Percentiles rank a stretch among this genome's conserved stretches.
Evolutionary conservation across 2,329 filamentous ascomycete genomes (phyloP).

Genomic region (Helminthosporium solani): DNA sequence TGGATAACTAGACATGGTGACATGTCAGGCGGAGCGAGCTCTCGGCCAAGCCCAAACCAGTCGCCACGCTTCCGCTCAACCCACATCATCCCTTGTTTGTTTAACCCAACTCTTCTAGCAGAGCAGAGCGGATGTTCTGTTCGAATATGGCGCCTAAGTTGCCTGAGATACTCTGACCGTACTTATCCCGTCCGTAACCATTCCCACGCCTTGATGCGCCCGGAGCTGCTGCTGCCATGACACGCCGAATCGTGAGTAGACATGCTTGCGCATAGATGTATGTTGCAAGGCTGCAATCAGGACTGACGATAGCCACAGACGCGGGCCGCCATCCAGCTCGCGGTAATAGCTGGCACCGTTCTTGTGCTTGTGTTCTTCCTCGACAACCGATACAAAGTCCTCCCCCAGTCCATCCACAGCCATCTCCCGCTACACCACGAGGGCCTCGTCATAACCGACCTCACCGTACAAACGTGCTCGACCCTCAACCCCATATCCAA

Average conservation of each 20-base stretch:
- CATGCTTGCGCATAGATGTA: no score
- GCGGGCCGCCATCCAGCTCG: constrained; percentile 72
- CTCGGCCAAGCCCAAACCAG: not conserved
- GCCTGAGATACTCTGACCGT: constrained; percentile 2
- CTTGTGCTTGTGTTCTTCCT: constrained; percentile 76
- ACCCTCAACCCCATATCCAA: constrained; percentile 70
- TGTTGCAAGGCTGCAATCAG: not conserved
- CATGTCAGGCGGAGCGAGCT: no score
- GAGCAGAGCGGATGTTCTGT: not conserved
- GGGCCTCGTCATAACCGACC: constrained; percentile 81
- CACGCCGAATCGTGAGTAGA: constrained; percentile 41
- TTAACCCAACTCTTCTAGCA: no score
- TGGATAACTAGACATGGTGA: no score
- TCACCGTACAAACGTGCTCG: constrained; percentile 76
- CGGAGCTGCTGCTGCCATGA: constrained; percentile 36
- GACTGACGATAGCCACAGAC: constrained; percentile 37
- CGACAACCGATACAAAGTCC: constrained; percentile 83
- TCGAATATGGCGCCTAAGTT: constrained; percentile 15
- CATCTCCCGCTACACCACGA: constrained; percentile 81
- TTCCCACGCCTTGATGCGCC: constrained; percentile 4
- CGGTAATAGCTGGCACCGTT: constrained; percentile 61
- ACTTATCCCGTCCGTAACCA: no score
- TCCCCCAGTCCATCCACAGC: constrained; percentile 81
- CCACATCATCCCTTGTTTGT: constrained; percentile 1
- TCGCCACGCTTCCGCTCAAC: not conserved